Base-by-base conservation (phyloP, 2,329 filamentous ascomycete genomes). In the Penicillium sp. region DNA sequence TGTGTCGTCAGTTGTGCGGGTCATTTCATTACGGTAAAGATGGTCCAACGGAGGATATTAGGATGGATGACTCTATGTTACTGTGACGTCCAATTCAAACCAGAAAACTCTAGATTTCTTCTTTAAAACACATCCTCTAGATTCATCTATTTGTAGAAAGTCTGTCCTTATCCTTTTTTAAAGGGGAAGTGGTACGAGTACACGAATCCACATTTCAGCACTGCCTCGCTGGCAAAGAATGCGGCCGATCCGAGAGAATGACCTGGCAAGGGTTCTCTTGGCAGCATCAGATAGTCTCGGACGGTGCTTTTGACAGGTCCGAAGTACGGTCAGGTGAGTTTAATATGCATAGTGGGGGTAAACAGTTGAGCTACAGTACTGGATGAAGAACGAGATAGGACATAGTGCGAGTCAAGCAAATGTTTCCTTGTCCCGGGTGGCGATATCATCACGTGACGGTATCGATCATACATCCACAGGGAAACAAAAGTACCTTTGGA, bases 261-360 rank as follows among this genome's bases (percentile, higher is more conserved):
- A 53, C 53, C 46, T 62, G 50, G 57, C 60, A 59, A 59, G 60
- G 62, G 60, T 54, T 42, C 43, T 62, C 62, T 62, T 57, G 59
- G 57, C 62, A 35, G 43, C 35, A 44, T 16, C n/a, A 19, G 19
- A 19, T 42, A 23, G 39, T 42, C 39, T 42, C 39, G 39, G 39
- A 23, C 13, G 37, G 39, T 42, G 23, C 39, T 42, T 42, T 42
- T 42, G 39, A 42, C 39, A 42, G 39, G 10, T 42, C 39, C 19
- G 10, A 42, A 42, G 39, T 42, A 21, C 19, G 10, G 11, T 42
- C 10, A 42, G 19, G 16, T 39, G 16, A 19, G 7, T 19, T 6
- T 13, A 33, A 33, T 16, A 16, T 6, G 5, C 7, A 13, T 33
- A 33, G 29, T 7, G 13, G 31, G n/a, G n/a, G n/a, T 37, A 37